A percentile compares a stretch with the other conserved stretches of the same genome.
phyloP scores from a whole-genome alignment of 768 basidiomycete genomes.

The Auriscalpium orientale region DNA sequence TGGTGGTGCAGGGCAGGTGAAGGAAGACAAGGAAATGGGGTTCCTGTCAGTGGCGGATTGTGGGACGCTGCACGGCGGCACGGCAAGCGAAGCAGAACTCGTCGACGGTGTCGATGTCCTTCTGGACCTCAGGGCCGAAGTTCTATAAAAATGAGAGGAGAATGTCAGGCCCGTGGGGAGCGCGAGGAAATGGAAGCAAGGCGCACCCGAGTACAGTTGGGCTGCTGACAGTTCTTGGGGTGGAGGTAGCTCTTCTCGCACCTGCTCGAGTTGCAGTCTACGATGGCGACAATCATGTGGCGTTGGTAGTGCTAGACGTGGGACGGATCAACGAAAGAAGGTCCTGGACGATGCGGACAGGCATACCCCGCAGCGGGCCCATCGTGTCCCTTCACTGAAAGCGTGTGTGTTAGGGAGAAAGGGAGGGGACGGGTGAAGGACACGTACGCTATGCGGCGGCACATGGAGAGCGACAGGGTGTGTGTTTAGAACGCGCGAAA shows the following conservation, averaged over 20 bases:
- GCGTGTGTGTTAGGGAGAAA: slow-evolving; percentile 2
- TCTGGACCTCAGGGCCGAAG: slow-evolving; percentile 62
- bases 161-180: background rate
- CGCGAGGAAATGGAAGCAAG: background rate
- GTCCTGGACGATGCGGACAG: background rate
- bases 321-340: background rate
- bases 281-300: slow-evolving; percentile 62
- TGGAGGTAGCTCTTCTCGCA: slow-evolving; percentile 64
- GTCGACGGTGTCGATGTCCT: slow-evolving; percentile 61
- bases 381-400: slow-evolving; percentile 66
- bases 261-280: slow-evolving; percentile 59
- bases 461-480: slow-evolving; percentile 37
- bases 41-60: too few relatives aligned
- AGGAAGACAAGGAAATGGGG: too few relatives aligned
- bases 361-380: slow-evolving; percentile 61
- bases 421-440: background rate
- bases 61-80: slow-evolving; percentile 31
- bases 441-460: slow-evolving; percentile 69
- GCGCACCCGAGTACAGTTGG: slow-evolving; percentile 50
- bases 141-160: slow-evolving; percentile 32
- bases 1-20: too few relatives aligned
- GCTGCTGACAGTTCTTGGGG: slow-evolving; percentile 44
- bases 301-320: slow-evolving; percentile 66
- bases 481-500: background rate
- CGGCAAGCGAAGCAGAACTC: slow-evolving; percentile 68